Conservation (phyloP, 2,329 filamentous ascomycete species). For the Achaetomium macrosporum region DNA sequence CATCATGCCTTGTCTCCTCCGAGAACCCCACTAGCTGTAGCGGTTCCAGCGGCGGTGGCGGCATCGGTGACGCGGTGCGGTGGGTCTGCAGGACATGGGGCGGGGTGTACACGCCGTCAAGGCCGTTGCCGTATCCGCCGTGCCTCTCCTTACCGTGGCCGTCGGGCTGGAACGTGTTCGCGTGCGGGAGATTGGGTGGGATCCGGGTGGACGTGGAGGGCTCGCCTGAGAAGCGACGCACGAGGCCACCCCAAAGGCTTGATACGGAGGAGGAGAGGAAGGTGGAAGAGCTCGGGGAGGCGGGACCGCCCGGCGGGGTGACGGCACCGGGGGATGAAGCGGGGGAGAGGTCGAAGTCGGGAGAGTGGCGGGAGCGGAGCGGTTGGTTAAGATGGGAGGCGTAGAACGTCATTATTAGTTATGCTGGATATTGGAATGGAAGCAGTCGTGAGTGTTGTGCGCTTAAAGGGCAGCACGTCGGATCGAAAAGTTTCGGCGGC, state of each 20-base stretch:
- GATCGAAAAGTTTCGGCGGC: neutral
- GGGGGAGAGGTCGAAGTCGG: constrained; percentile 22
- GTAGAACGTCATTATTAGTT: constrained; percentile 21
- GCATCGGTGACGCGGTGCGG: constrained; percentile 70
- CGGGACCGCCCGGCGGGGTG: constrained; percentile 24
- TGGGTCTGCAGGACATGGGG: constrained; percentile 37
- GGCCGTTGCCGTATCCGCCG: constrained; percentile 33
- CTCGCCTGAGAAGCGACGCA: constrained; percentile 59
- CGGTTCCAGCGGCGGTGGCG: constrained; percentile 82
- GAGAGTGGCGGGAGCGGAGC: constrained; percentile 12
- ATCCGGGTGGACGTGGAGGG: constrained; percentile 24
- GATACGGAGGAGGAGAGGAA: constrained; percentile 31
- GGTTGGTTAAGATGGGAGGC: constrained; percentile 10
- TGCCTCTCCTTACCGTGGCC: constrained; percentile 17
- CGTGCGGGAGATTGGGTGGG: constrained; percentile 18
- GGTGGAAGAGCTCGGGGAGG: constrained; percentile 25
- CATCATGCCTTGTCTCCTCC: constrained; percentile 51
- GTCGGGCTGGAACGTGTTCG: constrained; percentile 22
- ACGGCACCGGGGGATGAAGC: constrained; percentile 25
- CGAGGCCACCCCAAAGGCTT: constrained; percentile 54
- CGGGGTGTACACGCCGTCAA: constrained; percentile 56
- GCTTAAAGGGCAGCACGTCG: neutral
- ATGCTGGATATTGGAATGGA: neutral
- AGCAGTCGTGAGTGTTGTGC: neutral
- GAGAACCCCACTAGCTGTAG: constrained; percentile 64